Evolutionary conservation across 2,329 filamentous ascomycete species (phyloP).

Genomic region (Mycogone perniciosa): DNA sequence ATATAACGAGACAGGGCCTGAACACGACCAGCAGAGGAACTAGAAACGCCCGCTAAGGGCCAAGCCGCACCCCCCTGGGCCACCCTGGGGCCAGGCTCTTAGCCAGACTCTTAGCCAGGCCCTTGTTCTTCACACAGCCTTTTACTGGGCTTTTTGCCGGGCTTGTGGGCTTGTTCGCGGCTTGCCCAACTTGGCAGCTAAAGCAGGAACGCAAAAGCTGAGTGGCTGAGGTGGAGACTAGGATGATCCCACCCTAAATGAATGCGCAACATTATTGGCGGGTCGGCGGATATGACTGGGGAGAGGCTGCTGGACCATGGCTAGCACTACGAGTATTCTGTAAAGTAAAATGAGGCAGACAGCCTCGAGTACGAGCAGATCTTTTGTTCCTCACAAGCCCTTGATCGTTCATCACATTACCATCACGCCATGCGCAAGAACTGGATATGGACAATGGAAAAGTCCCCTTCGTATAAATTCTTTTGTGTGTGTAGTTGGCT

Average conservation of each 20-base stretch:
- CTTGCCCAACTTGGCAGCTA: conserved; percentile 11
- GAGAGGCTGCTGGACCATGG: background rate
- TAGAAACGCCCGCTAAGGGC: background rate
- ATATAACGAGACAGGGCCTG: background rate
- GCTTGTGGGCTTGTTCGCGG: conserved; percentile 1
- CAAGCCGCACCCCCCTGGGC: too few relatives aligned
- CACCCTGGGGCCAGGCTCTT: background rate
- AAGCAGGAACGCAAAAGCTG: conserved; percentile 12
- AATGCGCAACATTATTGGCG: conserved; percentile 1
- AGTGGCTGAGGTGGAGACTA: conserved; percentile 8
- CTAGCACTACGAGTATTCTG: too few relatives aligned
- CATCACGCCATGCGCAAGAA: too few relatives aligned
- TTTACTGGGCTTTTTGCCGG: background rate
- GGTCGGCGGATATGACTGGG: background rate
- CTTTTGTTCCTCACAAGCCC: too few relatives aligned
- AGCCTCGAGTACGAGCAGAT: background rate
- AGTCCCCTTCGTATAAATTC: too few relatives aligned
- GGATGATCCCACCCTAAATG: conserved; percentile 7
- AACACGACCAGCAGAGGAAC: background rate
- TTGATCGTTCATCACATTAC: too few relatives aligned
- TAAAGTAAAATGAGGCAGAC: too few relatives aligned
- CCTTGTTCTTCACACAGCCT: background rate
- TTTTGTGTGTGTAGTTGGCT: too few relatives aligned
- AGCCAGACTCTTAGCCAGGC: background rate
- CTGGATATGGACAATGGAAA: too few relatives aligned